Evolutionary conservation across 2,329 filamentous ascomycete genomes (phyloP), one percentile per base, ranked within the genome.

Genomic region (Arthroderma uncinatum): DNA sequence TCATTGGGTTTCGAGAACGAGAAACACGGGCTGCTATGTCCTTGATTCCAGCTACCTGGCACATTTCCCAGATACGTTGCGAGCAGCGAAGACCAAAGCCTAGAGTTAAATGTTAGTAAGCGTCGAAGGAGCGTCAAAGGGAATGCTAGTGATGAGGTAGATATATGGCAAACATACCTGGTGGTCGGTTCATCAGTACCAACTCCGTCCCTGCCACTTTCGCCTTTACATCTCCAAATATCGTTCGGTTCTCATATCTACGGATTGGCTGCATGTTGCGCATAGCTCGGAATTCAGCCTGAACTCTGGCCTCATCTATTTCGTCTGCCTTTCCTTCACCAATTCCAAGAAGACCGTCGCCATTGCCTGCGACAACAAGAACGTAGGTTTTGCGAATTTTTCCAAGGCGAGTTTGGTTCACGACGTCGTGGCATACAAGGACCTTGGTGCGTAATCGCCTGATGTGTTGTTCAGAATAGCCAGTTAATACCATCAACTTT

Each of bases 71-170:
- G 71, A 98, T 92, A 62, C 90, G 82, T 69, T 88, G 83, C 65
- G 95, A 89, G 70, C 88, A 89, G 67, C 93, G 89, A 64, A 97
- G 85, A 68, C 93, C 93, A 67, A 96, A 98, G 59, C 93, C 93
- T 23, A 25, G 48, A 44, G 25, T 60, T 34, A 23, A 23, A 25
- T 37, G 16, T 44, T 47, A 34, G 47, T 34, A 25, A 59, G 36
- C 16, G 34, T 40, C 25, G n/a, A n/a, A n/a, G n/a, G n/a, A n/a
- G n/a, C n/a, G n/a, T 30, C 7, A 7, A 7, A 30, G 54, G 21
- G 7, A 42, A 53, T 44, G n/a, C n/a, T 21, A 42, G 28, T 34
- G 33, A 16, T 8, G 4, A 19, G 4, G 40, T n/a, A n/a, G n/a
- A n/a, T 25, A 34, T 36, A 34, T 12, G 6, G 12, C 9, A 25